These are phyloP conservation scores for Colletotrichum zoysiae DNA, from an alignment of 2,329 filamentous ascomycete species.

Conservation along the genomic window DNA sequence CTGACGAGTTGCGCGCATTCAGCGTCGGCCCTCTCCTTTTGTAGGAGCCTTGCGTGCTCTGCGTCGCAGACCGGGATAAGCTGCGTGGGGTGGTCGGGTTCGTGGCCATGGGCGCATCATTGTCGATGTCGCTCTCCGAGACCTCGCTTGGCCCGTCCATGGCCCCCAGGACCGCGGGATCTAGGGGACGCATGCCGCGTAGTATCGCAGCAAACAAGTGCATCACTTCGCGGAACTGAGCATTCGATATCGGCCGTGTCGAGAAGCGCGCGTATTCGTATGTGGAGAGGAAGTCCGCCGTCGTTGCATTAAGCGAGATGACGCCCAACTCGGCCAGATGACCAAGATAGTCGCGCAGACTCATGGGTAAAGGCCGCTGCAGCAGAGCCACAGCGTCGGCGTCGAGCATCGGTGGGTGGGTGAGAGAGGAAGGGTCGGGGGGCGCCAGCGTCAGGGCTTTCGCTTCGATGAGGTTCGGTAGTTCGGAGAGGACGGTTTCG, in stretches of 20 bases:
- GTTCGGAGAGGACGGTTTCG: slow-evolving; percentile 81
- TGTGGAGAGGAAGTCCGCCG: slow-evolving; percentile 74
- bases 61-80: slow-evolving; percentile 47
- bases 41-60: slow-evolving; percentile 50
- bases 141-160: slow-evolving; percentile 45
- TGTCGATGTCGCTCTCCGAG: slow-evolving; percentile 59
- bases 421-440: slow-evolving; percentile 56
- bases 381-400: slow-evolving; percentile 77
- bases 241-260: slow-evolving; percentile 73
- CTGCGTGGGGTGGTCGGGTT: slow-evolving; percentile 56
- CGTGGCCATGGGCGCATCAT: slow-evolving; percentile 59
- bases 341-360: slow-evolving; percentile 81
- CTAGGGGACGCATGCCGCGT: slow-evolving; percentile 77
- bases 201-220: slow-evolving; percentile 85
- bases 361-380: slow-evolving; percentile 77
- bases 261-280: slow-evolving; percentile 93
- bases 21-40: slow-evolving; percentile 44
- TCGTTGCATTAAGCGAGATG: slow-evolving; percentile 58
- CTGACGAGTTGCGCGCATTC: slow-evolving; percentile 56
- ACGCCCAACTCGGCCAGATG: slow-evolving; percentile 78
- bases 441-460: slow-evolving; percentile 90
- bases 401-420: slow-evolving; percentile 66
- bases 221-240: slow-evolving; percentile 84
- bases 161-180: slow-evolving; percentile 63
- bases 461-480: slow-evolving; percentile 91